Base-by-base conservation (phyloP, 192 early-diverging fungal genomes). In the Backusella sp. region DNA sequence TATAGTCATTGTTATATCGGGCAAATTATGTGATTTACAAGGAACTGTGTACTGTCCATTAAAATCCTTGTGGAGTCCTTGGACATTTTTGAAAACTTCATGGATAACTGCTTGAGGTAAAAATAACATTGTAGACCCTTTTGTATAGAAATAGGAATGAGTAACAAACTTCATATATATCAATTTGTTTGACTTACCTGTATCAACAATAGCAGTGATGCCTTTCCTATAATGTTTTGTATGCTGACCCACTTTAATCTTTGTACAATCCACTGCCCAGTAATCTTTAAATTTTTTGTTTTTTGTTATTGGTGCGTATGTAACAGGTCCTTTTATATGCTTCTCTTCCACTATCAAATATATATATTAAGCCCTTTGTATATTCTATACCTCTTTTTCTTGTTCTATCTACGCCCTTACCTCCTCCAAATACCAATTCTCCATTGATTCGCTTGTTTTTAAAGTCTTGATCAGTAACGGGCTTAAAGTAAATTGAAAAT, bases 401-500 rank as follows among this genome's bases (percentile, higher is more conserved):
- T n/a, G 42, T n/a, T 53, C 1, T 39, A 39, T 9, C 37, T 15
- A 4, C 4, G 0, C 1, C 5, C 6, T 69, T 56, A 76, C 80
- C 75, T 69, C 80, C 80, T 32, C 80, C 80, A 75, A 81, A 81
- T 5, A 73, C 73, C 11, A 81, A 37, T 28, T 74, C 72, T 1
- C 80, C 80, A 37, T 81, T 74, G 26, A 81, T 75, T 14, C 76
- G 32, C 5, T 66, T 53, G 2, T 68, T 42, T 36, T 34, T 52
- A 28, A 23, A 36, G 14, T 12, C 32, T 35, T 69, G 28, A 3
- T 73, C 15, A 12, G 68, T 59, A 23, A 73, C n/a, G 5, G 73
- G 76, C 11, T 75, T 59, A 34, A 81, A 81, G 11, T 77, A 77
- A 23, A 81, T 49, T 0, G 80, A 81, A 68, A 81, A 81, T 30